Evolutionary conservation across 2,329 filamentous ascomycete species (phyloP).

Genomic region (Fusarium humuli): DNA sequence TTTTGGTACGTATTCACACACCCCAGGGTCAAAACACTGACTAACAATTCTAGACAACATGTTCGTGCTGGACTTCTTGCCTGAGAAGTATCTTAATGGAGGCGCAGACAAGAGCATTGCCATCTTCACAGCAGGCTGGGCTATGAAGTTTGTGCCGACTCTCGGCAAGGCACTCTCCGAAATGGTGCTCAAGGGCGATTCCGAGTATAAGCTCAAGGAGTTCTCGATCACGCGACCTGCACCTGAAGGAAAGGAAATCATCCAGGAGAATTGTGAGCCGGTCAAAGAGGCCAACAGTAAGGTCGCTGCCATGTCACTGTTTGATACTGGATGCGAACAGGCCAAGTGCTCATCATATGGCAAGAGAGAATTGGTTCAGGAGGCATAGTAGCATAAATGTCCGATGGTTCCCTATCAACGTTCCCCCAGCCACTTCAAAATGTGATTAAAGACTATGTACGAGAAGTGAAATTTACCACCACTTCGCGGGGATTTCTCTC

Average conservation of each 20-base stretch:
- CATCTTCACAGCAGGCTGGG: constrained; percentile 31
- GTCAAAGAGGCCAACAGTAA: neutral
- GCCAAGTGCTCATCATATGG: constrained; percentile 2
- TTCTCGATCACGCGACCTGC: constrained; percentile 25
- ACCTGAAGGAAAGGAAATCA: constrained; percentile 21
- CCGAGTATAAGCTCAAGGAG: constrained; percentile 14
- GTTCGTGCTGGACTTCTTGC: constrained; percentile 37
- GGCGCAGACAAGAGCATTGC: constrained; percentile 26
- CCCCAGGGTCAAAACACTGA: rapidly evolving
- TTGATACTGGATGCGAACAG: neutral
- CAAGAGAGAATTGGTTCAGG: neutral
- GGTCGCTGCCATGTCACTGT: neutral
- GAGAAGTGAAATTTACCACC: neutral
- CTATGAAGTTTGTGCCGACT: constrained; percentile 37
- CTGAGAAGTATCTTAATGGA: constrained; percentile 16
- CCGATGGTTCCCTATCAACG: neutral
- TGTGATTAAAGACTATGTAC: neutral
- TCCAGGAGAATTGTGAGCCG: neutral
- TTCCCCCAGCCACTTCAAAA: neutral
- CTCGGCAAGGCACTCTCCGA: constrained; percentile 28
- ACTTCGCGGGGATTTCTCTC: constrained; percentile 1
- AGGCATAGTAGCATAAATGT: neutral
- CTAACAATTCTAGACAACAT: constrained; percentile 28
- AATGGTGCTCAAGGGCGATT: constrained; percentile 21
- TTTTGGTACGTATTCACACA: neutral